These are phyloP conservation scores for Thraustotheca clavata DNA, from an alignment of 352 stramenopile species.

Conservation along the genomic window DNA sequence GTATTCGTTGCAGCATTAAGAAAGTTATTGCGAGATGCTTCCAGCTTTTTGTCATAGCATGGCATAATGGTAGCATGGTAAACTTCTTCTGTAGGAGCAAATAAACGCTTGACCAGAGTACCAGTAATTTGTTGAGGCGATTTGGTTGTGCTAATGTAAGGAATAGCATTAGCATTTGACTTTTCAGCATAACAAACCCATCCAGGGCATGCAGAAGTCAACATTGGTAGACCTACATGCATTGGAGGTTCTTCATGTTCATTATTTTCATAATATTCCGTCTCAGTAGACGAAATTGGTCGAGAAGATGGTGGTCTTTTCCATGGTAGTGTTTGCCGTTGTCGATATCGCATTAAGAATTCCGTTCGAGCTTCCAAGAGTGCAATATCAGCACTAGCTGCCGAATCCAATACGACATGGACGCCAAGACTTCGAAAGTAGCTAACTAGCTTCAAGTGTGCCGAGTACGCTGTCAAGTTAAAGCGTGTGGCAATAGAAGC, in stretches of 20 bases:
- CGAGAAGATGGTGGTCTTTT: slow-evolving; percentile 56
- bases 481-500: slow-evolving; percentile 84
- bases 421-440: slow-evolving; percentile 79
- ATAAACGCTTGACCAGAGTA: slow-evolving; percentile 68
- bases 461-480: slow-evolving; percentile 41
- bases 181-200: slow-evolving; percentile 98
- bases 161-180: slow-evolving; percentile 89
- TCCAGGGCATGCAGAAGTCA: slow-evolving; percentile 94
- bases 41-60: slow-evolving; percentile 99
- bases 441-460: slow-evolving; percentile 70
- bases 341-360: slow-evolving; percentile 76
- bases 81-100: slow-evolving; percentile 52
- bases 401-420: slow-evolving; percentile 89
- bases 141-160: slow-evolving; percentile 92
- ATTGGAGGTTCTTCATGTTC: slow-evolving; percentile 18
- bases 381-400: slow-evolving; percentile 84
- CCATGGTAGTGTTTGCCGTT: slow-evolving; percentile 68
- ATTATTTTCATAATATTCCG: slow-evolving; percentile 54
- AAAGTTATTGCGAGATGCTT: slow-evolving; percentile 91
- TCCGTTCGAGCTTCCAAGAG: slow-evolving; percentile 90
- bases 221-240: slow-evolving; percentile 67
- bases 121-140: slow-evolving; percentile 93
- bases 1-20: slow-evolving; percentile 46
- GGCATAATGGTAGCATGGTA: slow-evolving; percentile 97
- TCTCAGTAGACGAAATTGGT: slow-evolving; percentile 53